phyloP scores from a whole-genome alignment of 805 yeast genomes.

The Tetrapisispora iriomotensis region DNA sequence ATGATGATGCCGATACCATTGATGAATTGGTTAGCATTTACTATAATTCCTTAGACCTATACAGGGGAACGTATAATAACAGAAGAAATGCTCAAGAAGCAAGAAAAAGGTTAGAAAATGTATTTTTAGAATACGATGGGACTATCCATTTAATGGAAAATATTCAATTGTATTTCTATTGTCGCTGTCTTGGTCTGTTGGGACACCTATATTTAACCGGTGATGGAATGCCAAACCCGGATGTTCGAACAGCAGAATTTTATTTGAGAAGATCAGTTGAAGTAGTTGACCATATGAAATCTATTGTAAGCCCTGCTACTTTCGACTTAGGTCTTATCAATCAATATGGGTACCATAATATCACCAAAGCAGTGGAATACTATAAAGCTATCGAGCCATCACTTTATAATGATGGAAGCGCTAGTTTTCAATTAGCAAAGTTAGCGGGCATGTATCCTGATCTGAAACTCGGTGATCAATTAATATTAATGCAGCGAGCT shows the following conservation, averaged over 20 bases:
- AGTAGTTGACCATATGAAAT: slow-evolving; percentile 11
- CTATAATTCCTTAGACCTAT: slow-evolving; percentile 38
- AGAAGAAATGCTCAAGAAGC: slow-evolving; percentile 41
- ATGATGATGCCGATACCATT: slow-evolving; percentile 26
- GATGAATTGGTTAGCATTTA: slow-evolving; percentile 32
- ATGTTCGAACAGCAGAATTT: slow-evolving; percentile 23
- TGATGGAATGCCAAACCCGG: slow-evolving; percentile 44
- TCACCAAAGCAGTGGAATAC: slow-evolving; percentile 25
- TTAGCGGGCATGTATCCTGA: slow-evolving; percentile 14
- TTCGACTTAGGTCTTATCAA: slow-evolving; percentile 39
- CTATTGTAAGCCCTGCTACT: slow-evolving; percentile 17
- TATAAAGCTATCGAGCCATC: slow-evolving; percentile 14
- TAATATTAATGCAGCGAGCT: slow-evolving; percentile 33
- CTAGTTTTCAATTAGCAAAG: slow-evolving; percentile 34
- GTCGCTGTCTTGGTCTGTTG: slow-evolving; percentile 35
- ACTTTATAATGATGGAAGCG: slow-evolving; percentile 19
- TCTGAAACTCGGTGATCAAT: slow-evolving; percentile 15
- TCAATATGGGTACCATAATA: slow-evolving; percentile 34
- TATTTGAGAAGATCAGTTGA: slow-evolving; percentile 14
- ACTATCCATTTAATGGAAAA: slow-evolving; percentile 15
- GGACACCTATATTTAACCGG: slow-evolving; percentile 72
- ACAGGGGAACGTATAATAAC: slow-evolving; percentile 49
- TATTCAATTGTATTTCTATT: slow-evolving; percentile 26
- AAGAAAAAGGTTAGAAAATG: slow-evolving; percentile 24
- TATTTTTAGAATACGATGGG: slow-evolving; percentile 14